Conservation (phyloP, 345 rosid genomes). For the Orychophragmus violaceus region DNA sequence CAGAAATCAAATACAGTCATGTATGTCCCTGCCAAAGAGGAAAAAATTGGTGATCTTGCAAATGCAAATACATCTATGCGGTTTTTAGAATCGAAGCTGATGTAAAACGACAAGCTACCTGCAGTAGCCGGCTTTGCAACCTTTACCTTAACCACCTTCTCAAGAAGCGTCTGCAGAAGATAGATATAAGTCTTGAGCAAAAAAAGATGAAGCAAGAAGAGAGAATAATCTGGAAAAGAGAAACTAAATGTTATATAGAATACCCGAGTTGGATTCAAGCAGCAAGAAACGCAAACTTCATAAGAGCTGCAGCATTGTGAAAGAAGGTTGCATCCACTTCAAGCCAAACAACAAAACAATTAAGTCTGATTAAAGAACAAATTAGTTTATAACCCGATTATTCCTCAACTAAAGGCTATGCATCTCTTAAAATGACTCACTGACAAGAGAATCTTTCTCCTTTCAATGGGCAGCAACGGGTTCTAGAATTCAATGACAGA, state of each 20-base stretch:
- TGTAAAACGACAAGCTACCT: conserved; percentile 38
- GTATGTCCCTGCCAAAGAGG: conserved; percentile 52
- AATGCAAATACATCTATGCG: neutral
- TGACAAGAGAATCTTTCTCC: conserved; percentile 90
- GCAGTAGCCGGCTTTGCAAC: conserved; percentile 80
- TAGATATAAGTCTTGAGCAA: conserved; percentile 11
- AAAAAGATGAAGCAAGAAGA: conserved; percentile 10
- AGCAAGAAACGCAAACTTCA: conserved; percentile 91
- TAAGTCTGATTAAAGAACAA: conserved; percentile 7
- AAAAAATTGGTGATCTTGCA: neutral
- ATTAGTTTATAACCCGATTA: neutral
- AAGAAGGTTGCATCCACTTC: conserved; percentile 74
- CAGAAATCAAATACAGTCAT: conserved; percentile 78
- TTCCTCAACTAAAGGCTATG: neutral
- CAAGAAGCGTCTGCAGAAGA: conserved; percentile 49
- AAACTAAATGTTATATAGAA: conserved; percentile 1
- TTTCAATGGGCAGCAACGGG: conserved; percentile 74
- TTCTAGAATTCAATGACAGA: conserved; percentile 59
- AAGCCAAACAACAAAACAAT: conserved; percentile 15
- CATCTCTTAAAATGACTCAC: conserved; percentile 46
- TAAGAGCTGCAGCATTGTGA: conserved; percentile 82
- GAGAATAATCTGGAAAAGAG: conserved; percentile 3
- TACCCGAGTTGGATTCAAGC: conserved; percentile 73
- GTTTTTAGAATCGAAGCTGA: neutral
- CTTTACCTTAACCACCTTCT: conserved; percentile 53